phyloP scores from a whole-genome alignment of 306 rosid species.

The Rosa multiflora region DNA sequence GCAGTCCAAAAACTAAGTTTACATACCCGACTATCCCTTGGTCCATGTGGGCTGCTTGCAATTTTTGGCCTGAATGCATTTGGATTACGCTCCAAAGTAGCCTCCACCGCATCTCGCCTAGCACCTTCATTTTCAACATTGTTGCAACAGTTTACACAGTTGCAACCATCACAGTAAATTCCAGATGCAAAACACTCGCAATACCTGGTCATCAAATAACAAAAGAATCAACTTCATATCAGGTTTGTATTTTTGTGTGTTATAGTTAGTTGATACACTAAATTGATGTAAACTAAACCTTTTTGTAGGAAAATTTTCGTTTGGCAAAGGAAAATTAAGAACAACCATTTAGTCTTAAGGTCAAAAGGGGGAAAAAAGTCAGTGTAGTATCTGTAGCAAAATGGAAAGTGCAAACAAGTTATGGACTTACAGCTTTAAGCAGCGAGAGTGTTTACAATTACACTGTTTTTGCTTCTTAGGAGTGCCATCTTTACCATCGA shows the following conservation, averaged over 20 bases:
- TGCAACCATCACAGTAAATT: conserved; percentile 98
- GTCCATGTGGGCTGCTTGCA: conserved; percentile 96
- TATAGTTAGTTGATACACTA: background rate
- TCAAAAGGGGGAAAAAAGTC: background rate
- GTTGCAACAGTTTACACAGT: conserved; percentile 93
- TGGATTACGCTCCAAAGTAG: conserved; percentile 98
- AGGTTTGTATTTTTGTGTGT: background rate
- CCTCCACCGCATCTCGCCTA: conserved; percentile 95
- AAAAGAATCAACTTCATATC: conserved; percentile 26
- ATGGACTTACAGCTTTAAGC: conserved; percentile 88
- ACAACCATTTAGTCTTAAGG: background rate
- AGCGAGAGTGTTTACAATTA: conserved; percentile 92
- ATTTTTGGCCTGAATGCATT: conserved; percentile 99
- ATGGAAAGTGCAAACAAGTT: conserved; percentile 19
- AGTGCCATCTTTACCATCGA: conserved; percentile 75
- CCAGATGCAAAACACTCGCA: conserved; percentile 99
- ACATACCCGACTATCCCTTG: conserved; percentile 70
- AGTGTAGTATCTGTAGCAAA: background rate
- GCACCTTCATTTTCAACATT: conserved; percentile 95
- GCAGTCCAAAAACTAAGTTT: conserved; percentile 19
- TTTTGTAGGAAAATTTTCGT: background rate
- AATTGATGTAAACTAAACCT: conserved; percentile 1
- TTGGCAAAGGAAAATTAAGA: background rate
- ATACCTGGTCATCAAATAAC: conserved; percentile 67
- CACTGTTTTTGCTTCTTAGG: conserved; percentile 99